These are phyloP conservation scores for Solanum lycopersicoides DNA, from an alignment of 257 asterid genomes.

Conservation along the genomic window DNA sequence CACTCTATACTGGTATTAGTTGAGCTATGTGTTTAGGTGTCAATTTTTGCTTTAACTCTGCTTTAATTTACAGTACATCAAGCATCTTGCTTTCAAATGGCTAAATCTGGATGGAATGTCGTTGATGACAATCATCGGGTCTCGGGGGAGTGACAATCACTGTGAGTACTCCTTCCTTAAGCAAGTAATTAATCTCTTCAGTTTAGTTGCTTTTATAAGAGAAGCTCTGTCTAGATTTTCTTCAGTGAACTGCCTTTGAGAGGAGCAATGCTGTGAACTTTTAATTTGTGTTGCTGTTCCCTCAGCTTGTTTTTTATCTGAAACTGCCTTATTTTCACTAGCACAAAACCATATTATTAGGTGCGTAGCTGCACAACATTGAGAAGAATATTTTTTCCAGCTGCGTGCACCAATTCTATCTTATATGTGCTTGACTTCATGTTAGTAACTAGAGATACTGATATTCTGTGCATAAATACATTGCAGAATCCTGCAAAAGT, in stretches of 20 bases:
- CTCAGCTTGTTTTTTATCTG: background rate
- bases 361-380: background rate
- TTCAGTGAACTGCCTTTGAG: background rate
- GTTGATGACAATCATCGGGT: constrained; percentile 84
- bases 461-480: background rate
- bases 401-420: background rate
- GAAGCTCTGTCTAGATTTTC: background rate
- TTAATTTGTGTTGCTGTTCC: background rate
- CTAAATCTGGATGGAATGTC: constrained; percentile 65
- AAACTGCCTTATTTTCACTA: background rate
- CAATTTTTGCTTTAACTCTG: background rate
- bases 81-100: constrained; percentile 66
- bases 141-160: constrained; percentile 88
- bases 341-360: background rate
- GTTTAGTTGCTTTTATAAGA: background rate
- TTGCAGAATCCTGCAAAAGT: background rate
- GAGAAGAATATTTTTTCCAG: background rate
- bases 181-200: background rate
- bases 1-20: background rate
- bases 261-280: background rate
- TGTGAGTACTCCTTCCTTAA: constrained; percentile 39
- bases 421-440: background rate
- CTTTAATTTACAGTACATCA: constrained; percentile 51
- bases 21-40: background rate
- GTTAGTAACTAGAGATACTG: background rate